Conservation (phyloP, 768 basidiomycete genomes). For the Leccinum boreale region DNA sequence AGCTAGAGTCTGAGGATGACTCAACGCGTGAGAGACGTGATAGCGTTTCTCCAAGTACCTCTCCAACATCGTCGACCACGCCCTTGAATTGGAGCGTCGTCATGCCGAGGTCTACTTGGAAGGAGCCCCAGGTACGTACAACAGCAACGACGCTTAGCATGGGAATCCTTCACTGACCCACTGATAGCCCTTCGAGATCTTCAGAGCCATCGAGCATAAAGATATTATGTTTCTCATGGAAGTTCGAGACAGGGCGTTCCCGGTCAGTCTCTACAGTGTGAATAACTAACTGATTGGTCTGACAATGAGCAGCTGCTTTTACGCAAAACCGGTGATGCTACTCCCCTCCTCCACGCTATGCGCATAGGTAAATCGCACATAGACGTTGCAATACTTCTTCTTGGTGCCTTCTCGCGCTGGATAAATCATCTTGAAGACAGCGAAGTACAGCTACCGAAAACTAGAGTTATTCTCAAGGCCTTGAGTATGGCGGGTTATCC, state of each 20-base stretch:
- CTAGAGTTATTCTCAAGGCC: slow-evolving; percentile 70
- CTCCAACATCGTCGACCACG: slow-evolving; percentile 21
- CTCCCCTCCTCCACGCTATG: slow-evolving; percentile 91
- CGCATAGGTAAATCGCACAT: slow-evolving; percentile 68
- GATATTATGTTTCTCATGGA: slow-evolving; percentile 84
- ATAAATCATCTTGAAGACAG: slow-evolving; percentile 85
- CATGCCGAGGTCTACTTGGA: slow-evolving; percentile 36
- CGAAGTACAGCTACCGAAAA: slow-evolving; percentile 66
- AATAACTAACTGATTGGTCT: not conserved
- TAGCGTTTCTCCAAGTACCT: slow-evolving; percentile 17
- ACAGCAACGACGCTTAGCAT: not conserved
- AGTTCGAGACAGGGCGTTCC: slow-evolving; percentile 74
- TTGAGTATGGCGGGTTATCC: slow-evolving; percentile 67
- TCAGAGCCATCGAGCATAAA: slow-evolving; percentile 81
- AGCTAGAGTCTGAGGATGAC: slow-evolving; percentile 13
- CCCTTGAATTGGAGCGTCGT: slow-evolving; percentile 13
- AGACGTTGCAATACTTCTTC: slow-evolving; percentile 81
- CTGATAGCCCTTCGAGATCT: slow-evolving; percentile 58
- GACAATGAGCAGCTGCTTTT: slow-evolving; percentile 56
- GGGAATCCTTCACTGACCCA: not conserved
- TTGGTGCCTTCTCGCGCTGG: slow-evolving; percentile 90
- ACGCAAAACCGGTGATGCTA: slow-evolving; percentile 80
- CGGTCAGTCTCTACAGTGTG: slow-evolving; percentile 45
- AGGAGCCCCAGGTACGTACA: slow-evolving; percentile 48
- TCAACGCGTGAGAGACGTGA: slow-evolving; percentile 8